phyloP scores from a whole-genome alignment of 176 grass and related monocot species.

The Raddia guianensis region DNA sequence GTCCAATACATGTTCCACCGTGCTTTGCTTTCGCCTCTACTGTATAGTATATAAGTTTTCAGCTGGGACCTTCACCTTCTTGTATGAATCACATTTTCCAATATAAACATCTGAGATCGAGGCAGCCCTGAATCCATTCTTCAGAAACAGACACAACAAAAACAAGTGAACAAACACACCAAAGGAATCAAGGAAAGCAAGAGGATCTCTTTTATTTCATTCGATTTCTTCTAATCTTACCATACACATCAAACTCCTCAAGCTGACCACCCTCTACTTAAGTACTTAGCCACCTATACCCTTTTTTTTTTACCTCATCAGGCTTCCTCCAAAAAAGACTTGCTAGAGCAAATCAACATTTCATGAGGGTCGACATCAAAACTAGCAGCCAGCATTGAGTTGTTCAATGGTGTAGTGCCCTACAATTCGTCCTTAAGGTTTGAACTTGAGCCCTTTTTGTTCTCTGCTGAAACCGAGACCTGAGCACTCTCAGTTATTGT shows the following conservation, averaged over 20 bases:
- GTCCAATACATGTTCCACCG: neutral
- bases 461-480: neutral
- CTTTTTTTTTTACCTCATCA: neutral
- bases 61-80: neutral
- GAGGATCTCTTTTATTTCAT: neutral
- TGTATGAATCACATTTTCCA: neutral
- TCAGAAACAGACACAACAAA: neutral
- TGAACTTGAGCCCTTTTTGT: constrained; percentile 9
- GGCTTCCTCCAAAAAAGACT: neutral
- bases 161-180: neutral
- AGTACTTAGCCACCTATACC: neutral
- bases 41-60: neutral
- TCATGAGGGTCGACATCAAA: neutral
- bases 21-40: neutral
- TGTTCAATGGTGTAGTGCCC: neutral
- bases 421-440: constrained; percentile 85
- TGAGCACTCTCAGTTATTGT: constrained; percentile 7
- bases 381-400: neutral
- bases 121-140: neutral
- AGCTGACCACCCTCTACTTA: neutral
- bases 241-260: constrained; percentile 3
- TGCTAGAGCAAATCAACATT: neutral
- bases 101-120: neutral
- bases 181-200: neutral
- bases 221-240: neutral